Conservation (phyloP, 371 early-diverging fungal species). For the Mucor saturninus region DNA sequence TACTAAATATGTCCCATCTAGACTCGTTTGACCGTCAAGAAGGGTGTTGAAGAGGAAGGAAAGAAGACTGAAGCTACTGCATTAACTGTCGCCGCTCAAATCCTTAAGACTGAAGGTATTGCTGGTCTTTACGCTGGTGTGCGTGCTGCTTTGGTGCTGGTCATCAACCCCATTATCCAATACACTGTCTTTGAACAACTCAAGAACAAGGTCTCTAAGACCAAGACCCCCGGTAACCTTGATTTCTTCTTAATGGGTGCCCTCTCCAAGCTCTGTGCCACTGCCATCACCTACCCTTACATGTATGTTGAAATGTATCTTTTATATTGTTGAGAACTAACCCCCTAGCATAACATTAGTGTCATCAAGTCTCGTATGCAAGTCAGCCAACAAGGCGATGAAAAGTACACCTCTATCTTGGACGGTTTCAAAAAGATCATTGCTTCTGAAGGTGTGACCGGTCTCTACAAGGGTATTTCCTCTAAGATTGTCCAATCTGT, state of each 20-base stretch:
- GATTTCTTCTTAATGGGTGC: conserved; percentile 97
- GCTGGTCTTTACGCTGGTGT: conserved; percentile 88
- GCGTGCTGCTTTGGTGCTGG: conserved; percentile 92
- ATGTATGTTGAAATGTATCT: conserved; percentile 39
- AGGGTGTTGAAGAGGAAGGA: conserved; percentile 54
- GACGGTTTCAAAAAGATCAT: conserved; percentile 94
- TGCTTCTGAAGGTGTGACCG: conserved; percentile 79
- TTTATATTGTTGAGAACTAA: neutral
- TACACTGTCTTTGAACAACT: conserved; percentile 96
- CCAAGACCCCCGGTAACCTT: conserved; percentile 69
- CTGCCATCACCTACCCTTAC: conserved; percentile 96
- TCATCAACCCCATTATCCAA: conserved; percentile 98
- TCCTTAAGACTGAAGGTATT: conserved; percentile 87
- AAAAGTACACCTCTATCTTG: conserved; percentile 78
- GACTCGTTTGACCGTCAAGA: conserved; percentile 72
- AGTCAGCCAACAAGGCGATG: conserved; percentile 77
- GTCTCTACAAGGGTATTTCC: conserved; percentile 91
- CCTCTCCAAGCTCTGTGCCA: conserved; percentile 91
- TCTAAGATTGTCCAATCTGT: conserved; percentile 92
- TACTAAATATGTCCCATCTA: conserved; percentile 21
- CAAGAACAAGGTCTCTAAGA: conserved; percentile 67
- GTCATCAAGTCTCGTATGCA: conserved; percentile 98
- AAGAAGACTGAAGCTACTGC: conserved; percentile 46
- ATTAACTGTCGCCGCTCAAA: conserved; percentile 61
- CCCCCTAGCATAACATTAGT: neutral